phyloP scores from a whole-genome alignment of 345 rosid genomes.

The Leavenworthia alabamica region DNA sequence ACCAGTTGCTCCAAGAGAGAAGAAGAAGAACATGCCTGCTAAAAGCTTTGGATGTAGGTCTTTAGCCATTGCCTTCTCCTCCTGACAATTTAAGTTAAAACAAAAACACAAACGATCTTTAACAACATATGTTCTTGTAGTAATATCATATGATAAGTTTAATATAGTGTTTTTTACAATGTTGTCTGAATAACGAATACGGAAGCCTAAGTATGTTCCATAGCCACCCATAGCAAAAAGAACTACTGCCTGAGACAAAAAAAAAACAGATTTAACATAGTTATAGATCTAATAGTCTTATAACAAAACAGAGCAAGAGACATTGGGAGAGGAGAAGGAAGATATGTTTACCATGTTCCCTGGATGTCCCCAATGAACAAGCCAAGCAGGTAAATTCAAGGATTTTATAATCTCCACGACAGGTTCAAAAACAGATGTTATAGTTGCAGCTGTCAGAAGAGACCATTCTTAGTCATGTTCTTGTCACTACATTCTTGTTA shows the following conservation, averaged over 20 bases:
- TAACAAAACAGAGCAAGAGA: neutral
- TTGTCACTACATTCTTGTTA: too few relatives aligned
- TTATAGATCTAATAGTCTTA: neutral
- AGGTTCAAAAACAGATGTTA: slow-evolving; percentile 63
- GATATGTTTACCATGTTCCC: slow-evolving; percentile 78
- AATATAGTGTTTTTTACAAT: too few relatives aligned
- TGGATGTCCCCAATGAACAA: slow-evolving; percentile 96
- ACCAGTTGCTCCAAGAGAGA: slow-evolving; percentile 90
- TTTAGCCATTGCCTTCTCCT: slow-evolving; percentile 85
- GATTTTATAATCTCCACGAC: slow-evolving; percentile 76
- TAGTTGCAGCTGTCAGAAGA: slow-evolving; percentile 63
- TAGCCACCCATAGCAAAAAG: slow-evolving; percentile 98
- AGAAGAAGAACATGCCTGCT: slow-evolving; percentile 92
- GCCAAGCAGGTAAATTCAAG: slow-evolving; percentile 76
- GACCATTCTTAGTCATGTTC: too few relatives aligned
- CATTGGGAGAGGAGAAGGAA: neutral
- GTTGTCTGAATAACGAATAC: slow-evolving; percentile 64
- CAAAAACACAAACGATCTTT: neutral
- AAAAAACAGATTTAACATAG: too few relatives aligned
- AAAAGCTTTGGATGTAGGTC: slow-evolving; percentile 92
- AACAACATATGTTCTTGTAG: too few relatives aligned
- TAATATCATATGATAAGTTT: too few relatives aligned
- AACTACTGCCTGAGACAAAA: too few relatives aligned
- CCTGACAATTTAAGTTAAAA: slow-evolving; percentile 34
- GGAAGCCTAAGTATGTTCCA: slow-evolving; percentile 87